A percentile compares a stretch with the other conserved stretches of the same genome.
These are phyloP conservation scores for Scutellaria baicalensis DNA, from an alignment of 257 asterid genomes.

Conservation along the genomic window DNA sequence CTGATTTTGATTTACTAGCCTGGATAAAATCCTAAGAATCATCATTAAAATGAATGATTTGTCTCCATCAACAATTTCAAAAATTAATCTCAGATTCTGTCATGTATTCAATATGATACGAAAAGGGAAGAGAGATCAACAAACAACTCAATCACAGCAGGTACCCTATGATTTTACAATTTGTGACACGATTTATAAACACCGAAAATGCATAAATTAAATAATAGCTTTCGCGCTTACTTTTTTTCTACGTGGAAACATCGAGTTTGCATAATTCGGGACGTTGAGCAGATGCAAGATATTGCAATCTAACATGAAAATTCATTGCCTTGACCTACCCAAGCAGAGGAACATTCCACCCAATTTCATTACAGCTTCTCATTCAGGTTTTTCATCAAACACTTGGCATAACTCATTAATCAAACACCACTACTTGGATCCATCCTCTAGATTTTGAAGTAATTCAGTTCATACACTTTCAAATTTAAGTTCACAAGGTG, in stretches of 20 bases:
- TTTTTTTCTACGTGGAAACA: background rate
- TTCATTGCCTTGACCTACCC: conserved; percentile 18
- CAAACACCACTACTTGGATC: background rate
- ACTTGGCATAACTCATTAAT: background rate
- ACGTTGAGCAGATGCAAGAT: conserved; percentile 10
- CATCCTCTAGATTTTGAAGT: background rate
- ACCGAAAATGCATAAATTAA: background rate
- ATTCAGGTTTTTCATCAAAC: conserved; percentile 6
- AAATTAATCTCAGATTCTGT: background rate
- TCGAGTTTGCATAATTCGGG: conserved; percentile 1
- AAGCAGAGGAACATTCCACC: background rate
- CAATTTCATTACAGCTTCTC: background rate
- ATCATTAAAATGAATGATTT: background rate
- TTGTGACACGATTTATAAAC: background rate
- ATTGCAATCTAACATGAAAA: conserved; percentile 6
- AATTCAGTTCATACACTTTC: background rate
- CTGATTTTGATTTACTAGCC: conserved; percentile 4
- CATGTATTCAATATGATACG: background rate
- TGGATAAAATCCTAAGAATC: conserved; percentile 5
- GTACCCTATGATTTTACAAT: background rate
- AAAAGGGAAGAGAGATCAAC: background rate
- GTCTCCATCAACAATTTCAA: background rate
- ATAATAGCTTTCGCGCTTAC: conserved; percentile 5
- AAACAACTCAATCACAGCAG: background rate
- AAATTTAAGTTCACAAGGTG: background rate